Base-by-base conservation (phyloP, 352 stramenopile genomes). In the Pilasporangium apinafurcum region DNA sequence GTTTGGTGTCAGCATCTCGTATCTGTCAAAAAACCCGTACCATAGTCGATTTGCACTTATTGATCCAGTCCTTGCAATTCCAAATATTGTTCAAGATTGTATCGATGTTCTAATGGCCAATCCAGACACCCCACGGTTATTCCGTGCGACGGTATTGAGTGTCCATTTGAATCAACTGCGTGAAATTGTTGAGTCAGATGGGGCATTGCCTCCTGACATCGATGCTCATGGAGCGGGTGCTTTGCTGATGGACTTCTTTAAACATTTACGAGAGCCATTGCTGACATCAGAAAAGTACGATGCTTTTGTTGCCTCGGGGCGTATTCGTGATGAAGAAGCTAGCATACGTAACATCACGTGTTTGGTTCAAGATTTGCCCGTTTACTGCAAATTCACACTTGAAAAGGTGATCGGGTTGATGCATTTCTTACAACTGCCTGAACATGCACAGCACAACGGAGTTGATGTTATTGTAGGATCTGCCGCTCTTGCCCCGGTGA, bases 261-360 rank as follows among this genome's bases (percentile, higher is more conserved):
- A 80, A 40, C 78, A 87, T 37, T 51, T 91, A 3, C 81, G 78
- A 1, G 75, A 92, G 41, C 66, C 81, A 2, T 50, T 92, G 37
- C 54, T 92, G 22, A 89, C 81, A 0, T 67, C 70, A 8, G 78
- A 92, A 4, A 85, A 85, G 37, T 89, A 91, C 34, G 81, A 91
- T 27, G 81, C 81, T 1, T 92, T 92, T 22, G 63, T 92, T 21
- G 68, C 77, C 20, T 82, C 75, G 7, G 75, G 72, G 8, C 57
- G 80, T 43, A 46, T 91, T 24, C 68, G 67, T 16, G 76, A 92
- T 34, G 71, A 86, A 68, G 75, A 84, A 0, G 75, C 77, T 10
- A 82, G 81, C 36, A 56, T 92, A 5, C 73, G 78, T 24, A 89
- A 90, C 34, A 80, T 92, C 44, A 75, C 71, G 9, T 86, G 73